These are phyloP conservation scores for Lactarius quietus DNA, from an alignment of 768 basidiomycete genomes.

Conservation along the genomic window DNA sequence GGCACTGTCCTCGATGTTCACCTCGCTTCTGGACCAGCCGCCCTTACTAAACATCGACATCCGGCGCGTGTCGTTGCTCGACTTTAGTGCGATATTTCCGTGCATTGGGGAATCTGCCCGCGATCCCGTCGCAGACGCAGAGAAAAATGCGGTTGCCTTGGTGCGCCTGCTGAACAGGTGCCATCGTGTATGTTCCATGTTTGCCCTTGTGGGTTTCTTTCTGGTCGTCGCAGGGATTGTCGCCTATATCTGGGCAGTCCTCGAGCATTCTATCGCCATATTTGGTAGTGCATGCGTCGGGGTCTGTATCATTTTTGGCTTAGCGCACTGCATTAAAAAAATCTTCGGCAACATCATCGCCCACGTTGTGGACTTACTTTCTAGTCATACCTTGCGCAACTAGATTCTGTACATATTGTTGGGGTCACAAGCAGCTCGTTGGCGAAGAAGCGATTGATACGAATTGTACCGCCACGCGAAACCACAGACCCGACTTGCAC, in stretches of 20 bases:
- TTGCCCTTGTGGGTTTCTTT: conserved; percentile 21
- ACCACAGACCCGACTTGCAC: not conserved
- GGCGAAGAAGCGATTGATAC: not conserved
- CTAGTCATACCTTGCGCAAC: not conserved
- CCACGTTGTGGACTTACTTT: not conserved
- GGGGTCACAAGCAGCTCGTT: not conserved
- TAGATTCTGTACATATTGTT: not conserved
- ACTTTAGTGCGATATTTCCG: not conserved
- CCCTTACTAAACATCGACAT: conserved; percentile 20
- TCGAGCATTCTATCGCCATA: conserved; percentile 19
- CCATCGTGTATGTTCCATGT: conserved; percentile 14
- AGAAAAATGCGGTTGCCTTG: conserved; percentile 14
- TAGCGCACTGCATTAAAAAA: conserved; percentile 12
- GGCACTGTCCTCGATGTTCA: not conserved
- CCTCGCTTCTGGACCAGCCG: conserved; percentile 13
- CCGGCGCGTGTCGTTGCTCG: conserved; percentile 8
- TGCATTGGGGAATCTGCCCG: not conserved
- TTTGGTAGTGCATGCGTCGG: conserved; percentile 22
- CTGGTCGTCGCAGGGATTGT: conserved; percentile 19
- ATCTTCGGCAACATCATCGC: not conserved
- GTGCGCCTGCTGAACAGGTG: conserved; percentile 20
- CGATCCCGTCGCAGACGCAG: conserved; percentile 10
- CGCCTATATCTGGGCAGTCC: conserved; percentile 18
- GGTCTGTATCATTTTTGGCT: conserved; percentile 11
- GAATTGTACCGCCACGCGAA: not conserved